Evolutionary conservation across 345 rosid genomes (phyloP).

Genomic region (Moricandia moricandioides): DNA sequence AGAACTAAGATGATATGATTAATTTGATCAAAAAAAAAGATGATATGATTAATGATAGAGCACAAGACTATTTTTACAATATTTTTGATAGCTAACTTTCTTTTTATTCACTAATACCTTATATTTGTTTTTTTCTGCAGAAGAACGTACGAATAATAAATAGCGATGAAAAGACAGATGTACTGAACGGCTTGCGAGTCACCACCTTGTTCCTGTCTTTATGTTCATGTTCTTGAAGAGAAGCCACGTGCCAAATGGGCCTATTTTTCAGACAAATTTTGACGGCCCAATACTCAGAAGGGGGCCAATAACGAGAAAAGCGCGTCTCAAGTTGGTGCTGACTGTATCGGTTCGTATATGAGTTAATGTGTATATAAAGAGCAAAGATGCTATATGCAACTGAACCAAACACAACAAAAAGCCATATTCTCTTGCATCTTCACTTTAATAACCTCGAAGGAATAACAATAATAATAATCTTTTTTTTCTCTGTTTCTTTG

Average conservation of each 20-base stretch:
- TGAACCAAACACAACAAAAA: constrained; percentile 10
- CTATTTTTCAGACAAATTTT: neutral
- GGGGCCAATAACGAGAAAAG: constrained; percentile 7
- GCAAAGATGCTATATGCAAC: neutral
- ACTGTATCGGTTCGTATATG: neutral
- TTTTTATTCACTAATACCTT: neutral
- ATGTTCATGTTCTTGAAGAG: neutral
- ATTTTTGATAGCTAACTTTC: neutral
- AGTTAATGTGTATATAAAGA: constrained; percentile 10
- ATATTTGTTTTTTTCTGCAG: neutral
- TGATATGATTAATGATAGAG: neutral
- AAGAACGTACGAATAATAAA: no score
- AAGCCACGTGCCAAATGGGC: constrained; percentile 25
- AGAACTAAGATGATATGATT: neutral
- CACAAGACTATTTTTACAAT: neutral
- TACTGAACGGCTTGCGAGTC: constrained; percentile 15
- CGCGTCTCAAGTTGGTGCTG: constrained; percentile 19
- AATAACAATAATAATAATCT: neutral
- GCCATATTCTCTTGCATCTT: constrained; percentile 10
- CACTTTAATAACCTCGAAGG: constrained; percentile 12
- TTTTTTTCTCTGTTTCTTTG: constrained; percentile 17
- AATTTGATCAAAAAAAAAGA: neutral
- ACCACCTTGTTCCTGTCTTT: constrained; percentile 11
- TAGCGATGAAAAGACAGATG: neutral
- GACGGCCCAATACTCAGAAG: constrained; percentile 1